Conservation (phyloP, 805 yeast genomes). For the Yamadazyma kitorensis region DNA sequence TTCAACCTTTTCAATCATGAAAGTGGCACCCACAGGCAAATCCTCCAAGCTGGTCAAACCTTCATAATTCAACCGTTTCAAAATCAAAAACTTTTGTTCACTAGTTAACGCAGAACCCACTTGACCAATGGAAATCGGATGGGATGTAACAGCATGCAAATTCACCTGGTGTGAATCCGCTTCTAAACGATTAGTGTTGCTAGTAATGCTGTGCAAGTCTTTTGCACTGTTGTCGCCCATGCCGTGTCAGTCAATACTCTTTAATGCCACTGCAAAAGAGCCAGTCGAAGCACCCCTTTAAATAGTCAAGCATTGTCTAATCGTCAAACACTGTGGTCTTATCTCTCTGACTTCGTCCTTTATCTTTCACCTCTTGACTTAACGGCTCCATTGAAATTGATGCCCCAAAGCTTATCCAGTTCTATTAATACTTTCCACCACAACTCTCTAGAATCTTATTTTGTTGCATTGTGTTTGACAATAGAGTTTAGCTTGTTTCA, state of each 20-base stretch:
- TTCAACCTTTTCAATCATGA: slow-evolving; percentile 40
- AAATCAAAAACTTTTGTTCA: slow-evolving; percentile 24
- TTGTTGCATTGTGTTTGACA: too few relatives aligned
- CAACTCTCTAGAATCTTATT: too few relatives aligned
- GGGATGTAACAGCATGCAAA: slow-evolving; percentile 18
- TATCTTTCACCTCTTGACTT: too few relatives aligned
- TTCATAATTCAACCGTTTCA: slow-evolving; percentile 26
- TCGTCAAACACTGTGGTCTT: too few relatives aligned
- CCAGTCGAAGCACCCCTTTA: slow-evolving; percentile 12
- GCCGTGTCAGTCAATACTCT: not conserved
- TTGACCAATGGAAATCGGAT: slow-evolving; percentile 21
- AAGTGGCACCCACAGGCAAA: too few relatives aligned
- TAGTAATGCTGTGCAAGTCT: not conserved
- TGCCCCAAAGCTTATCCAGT: too few relatives aligned
- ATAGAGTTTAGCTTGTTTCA: too few relatives aligned
- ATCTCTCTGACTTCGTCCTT: too few relatives aligned
- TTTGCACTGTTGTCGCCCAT: not conserved
- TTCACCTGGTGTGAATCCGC: slow-evolving; percentile 3
- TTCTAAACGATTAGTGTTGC: not conserved
- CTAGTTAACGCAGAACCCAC: slow-evolving; percentile 22
- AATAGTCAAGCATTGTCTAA: too few relatives aligned
- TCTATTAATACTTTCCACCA: too few relatives aligned
- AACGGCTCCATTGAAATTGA: too few relatives aligned
- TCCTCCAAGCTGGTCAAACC: too few relatives aligned
- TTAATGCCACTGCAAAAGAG: not conserved